Base-by-base conservation (phyloP, 73 alveolate genomes). In the Loxodes magnus region DNA sequence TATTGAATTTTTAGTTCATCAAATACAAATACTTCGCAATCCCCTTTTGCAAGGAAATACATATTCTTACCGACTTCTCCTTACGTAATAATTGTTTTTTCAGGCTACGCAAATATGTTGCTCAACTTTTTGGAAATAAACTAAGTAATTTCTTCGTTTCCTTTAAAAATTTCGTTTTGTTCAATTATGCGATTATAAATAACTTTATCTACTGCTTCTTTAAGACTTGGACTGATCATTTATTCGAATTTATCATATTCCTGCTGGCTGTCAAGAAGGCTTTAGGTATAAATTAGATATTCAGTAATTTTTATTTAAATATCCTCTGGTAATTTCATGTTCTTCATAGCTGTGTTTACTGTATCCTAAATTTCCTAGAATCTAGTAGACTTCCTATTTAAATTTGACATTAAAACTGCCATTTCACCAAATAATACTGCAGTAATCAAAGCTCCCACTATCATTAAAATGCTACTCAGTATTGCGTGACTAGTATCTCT, bases 401-500 rank as follows among this genome's bases (percentile, higher is more conserved):
- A 28, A 0, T 31, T 28, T 22, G 51, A 20, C 37, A 65, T 29
- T 3, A 65, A 24, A 19, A 65, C 79, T 2, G 71, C 61, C 27
- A 65, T 14, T 15, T 65, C 66, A 0, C 71, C 79, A 2, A 65
- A 38, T 6, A 76, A 41, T 2, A 46, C 39, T 46, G 90, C 90
- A 42, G 58, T 76, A 21, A 67, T 66, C 22, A 76, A 54, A 53
- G 80, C 74, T 12, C 81, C 82, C 3, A 49, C 31, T 6, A 59
- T 23, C 39, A 76, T 30, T 2, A 56, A 6, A 2, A 62, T 24
- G 4, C 72, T 10, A 12, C 39, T 48, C 31, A 61, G 56, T 20
- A 63, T 33, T 10, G 57, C 17, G 35, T 76, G 65, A 12, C 44
- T 30, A 10, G 22, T 46, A 22, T 56, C 63, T 19, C 51, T 42